A percentile compares a stretch with the other conserved stretches of the same genome.
phyloP scores from a whole-genome alignment of 345 rosid genomes.

The Conringia planisiliqua region DNA sequence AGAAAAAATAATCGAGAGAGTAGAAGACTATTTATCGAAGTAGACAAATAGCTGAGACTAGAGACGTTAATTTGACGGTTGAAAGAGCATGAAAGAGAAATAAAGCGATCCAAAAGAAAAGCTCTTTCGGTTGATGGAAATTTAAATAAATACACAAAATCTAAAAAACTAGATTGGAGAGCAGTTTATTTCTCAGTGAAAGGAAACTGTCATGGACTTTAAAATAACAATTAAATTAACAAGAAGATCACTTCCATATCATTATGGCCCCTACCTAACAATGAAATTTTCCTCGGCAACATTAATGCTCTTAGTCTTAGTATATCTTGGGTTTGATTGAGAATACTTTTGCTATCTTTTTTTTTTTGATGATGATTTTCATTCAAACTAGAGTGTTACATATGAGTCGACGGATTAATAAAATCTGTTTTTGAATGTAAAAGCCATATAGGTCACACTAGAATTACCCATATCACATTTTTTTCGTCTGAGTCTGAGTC shows the following conservation, averaged over 20 bases:
- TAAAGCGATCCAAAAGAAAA: conserved; percentile 28
- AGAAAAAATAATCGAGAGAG: neutral
- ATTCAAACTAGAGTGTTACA: too few relatives aligned
- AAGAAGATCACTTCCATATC: conserved; percentile 35
- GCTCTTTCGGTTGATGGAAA: conserved; percentile 41
- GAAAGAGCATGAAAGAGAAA: conserved; percentile 25
- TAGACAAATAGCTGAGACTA: conserved; percentile 7
- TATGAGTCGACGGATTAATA: too few relatives aligned
- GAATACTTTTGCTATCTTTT: neutral
- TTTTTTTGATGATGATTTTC: too few relatives aligned
- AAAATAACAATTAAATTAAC: conserved; percentile 15
- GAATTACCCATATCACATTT: too few relatives aligned
- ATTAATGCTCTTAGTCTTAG: conserved; percentile 1
- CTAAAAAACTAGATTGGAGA: conserved; percentile 15
- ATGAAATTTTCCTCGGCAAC: conserved; percentile 17
- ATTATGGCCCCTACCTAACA: conserved; percentile 36
- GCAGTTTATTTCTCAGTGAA: conserved; percentile 11
- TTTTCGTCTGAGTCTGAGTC: too few relatives aligned
- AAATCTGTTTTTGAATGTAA: too few relatives aligned
- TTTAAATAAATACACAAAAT: conserved; percentile 3
- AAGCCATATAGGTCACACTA: too few relatives aligned
- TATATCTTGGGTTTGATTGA: neutral
- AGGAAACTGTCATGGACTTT: conserved; percentile 9
- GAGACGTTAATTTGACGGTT: conserved; percentile 35
- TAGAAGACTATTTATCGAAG: conserved; percentile 16